Conservation (phyloP, 768 basidiomycete species). For the Kwoniella mangroviensis region DNA sequence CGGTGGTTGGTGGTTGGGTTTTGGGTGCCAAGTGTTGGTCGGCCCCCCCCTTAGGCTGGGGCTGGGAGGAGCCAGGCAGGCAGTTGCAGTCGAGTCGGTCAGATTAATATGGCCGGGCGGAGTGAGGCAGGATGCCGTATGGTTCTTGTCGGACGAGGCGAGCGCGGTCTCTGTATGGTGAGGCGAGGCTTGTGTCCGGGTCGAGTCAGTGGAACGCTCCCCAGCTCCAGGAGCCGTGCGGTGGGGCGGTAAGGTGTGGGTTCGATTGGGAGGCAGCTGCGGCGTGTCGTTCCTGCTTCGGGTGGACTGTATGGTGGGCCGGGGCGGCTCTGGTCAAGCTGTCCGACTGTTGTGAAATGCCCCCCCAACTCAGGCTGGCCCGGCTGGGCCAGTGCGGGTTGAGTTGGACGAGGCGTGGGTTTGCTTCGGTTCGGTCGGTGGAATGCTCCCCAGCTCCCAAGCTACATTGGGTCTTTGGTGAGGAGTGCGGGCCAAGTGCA, state of each 20-base stretch:
- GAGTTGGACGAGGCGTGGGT: too few relatives aligned
- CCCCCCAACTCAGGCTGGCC: background rate
- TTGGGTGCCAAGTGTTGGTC: background rate
- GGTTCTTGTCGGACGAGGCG: background rate
- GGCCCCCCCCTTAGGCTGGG: background rate
- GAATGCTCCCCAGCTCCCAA: too few relatives aligned
- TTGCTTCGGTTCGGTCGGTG: too few relatives aligned
- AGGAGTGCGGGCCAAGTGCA: too few relatives aligned
- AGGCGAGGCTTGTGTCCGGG: background rate
- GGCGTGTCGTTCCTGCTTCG: too few relatives aligned
- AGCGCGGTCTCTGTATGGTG: background rate
- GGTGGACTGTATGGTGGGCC: background rate
- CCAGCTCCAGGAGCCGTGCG: background rate
- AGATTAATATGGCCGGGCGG: background rate
- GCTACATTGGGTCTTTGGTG: too few relatives aligned
- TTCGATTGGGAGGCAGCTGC: too few relatives aligned
- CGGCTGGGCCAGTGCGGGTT: background rate
- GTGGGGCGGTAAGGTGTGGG: background rate
- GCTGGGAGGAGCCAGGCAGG: constrained; percentile 41
- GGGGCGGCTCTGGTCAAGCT: background rate
- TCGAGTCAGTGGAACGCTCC: background rate
- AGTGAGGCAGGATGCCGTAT: too few relatives aligned
- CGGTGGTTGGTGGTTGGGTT: background rate
- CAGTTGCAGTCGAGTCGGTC: constrained; percentile 50
- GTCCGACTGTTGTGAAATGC: background rate